Conservation (phyloP, 73 alveolate species). For the Paraurostyla sp. region DNA sequence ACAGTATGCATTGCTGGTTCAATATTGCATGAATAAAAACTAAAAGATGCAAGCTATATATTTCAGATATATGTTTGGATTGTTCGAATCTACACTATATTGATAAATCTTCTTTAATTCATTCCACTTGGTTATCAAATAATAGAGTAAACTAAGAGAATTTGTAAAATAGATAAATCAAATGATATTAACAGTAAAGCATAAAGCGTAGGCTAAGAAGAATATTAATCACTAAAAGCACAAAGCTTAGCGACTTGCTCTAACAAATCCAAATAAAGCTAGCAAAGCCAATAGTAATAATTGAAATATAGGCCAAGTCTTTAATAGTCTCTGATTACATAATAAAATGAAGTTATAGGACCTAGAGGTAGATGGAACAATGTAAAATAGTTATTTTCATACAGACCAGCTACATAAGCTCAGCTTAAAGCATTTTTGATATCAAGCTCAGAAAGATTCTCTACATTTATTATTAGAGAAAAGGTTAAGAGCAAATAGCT, state of each 20-base stretch:
- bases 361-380: conserved; percentile 1
- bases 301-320: not conserved
- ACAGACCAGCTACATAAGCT: conserved; percentile 22
- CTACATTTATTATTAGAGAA: conserved; percentile 22
- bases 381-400: not conserved
- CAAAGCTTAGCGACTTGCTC: not conserved
- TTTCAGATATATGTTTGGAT: not conserved
- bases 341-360: not conserved
- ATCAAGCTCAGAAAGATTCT: conserved; percentile 36
- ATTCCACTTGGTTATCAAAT: conserved; percentile 42
- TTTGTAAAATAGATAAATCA: not conserved
- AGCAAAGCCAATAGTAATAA: not conserved
- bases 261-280: not conserved
- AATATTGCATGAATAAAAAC: not conserved
- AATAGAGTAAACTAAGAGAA: not conserved
- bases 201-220: not conserved
- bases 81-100: not conserved
- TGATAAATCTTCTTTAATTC: not conserved
- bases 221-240: not conserved
- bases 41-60: not conserved
- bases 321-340: not conserved
- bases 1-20: not conserved
- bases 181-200: not conserved
- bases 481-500: not conserved
- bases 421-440: not conserved